Base-by-base conservation (phyloP, 1,284 basidiomycete species). In the Golubevia pallescens region DNA sequence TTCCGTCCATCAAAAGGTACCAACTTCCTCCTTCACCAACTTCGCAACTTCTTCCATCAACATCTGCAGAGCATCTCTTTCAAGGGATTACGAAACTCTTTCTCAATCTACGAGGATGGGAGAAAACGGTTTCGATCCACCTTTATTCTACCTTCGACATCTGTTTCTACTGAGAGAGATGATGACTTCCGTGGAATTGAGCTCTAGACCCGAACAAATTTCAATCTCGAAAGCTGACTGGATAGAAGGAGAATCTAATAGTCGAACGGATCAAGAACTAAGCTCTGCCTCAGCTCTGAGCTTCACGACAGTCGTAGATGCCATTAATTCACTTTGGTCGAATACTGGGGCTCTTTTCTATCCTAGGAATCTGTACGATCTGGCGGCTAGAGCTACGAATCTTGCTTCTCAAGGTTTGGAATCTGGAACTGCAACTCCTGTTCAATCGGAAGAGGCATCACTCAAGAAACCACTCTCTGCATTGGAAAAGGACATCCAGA, bases 281-380 rank as follows among this genome's bases (percentile, higher is more conserved):
- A 2, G 6, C 58, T 38, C 24, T 19, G 13, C 54, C 2, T 56
- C n/a, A 2, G 42, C 19, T 2, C 66, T 74, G 20, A 67, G 70
- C n/a, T 61, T 72, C 0, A 66, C 67, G 1, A 66, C 67, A 20
- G 64, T 74, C 1, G 68, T 71, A 34, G 58, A 59, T 0, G 73
- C 73, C 4, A 69, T 74, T 65, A 74, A 74, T 24, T 69, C 70
- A 60, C 60, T 74, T 23, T 74, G 73, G 73, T 66, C 65, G 38
- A 69, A 65, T 52, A 74, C 73, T 0, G 70, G 70, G 4, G 51
- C 70, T 2, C 19, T 74, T 10, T 61, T 74, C 54, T 69, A 68
- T 21, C 70, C 73, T 0, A 38, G 10, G 34, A 38, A 38, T 38
- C 34, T 38, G 10, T 38, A 38, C 34, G 34, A 38, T 38, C 10